Percentiles rank a stretch among this genome's conserved stretches.
phyloP scores from a whole-genome alignment of 2,329 filamentous ascomycete species.

The Zymoseptoria passerinii region DNA sequence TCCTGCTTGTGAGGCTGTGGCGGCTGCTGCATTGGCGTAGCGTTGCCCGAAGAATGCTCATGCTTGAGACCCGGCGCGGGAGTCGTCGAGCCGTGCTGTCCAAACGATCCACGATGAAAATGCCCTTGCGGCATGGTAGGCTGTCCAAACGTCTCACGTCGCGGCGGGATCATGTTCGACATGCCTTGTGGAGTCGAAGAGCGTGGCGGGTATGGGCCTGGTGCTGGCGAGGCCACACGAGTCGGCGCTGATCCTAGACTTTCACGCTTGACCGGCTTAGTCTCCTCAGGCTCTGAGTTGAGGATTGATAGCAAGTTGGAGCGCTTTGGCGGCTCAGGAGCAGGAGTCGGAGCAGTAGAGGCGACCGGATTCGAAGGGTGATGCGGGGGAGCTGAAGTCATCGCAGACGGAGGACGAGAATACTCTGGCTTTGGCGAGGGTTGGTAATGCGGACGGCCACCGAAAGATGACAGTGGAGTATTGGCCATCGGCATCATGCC shows the following conservation, averaged over 20 bases:
- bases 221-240: conserved; percentile 21
- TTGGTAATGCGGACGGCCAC: conserved; percentile 17
- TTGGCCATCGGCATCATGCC: conserved; percentile 8
- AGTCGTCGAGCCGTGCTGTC: conserved; percentile 18
- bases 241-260: conserved; percentile 18
- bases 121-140: conserved; percentile 20
- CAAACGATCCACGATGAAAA: conserved; percentile 19
- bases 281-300: conserved; percentile 27
- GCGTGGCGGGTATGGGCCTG: conserved; percentile 8
- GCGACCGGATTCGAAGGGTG: conserved; percentile 17
- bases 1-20: conserved; percentile 15
- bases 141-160: conserved; percentile 24
- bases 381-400: conserved; percentile 12
- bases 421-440: conserved; percentile 27
- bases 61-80: conserved; percentile 21
- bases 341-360: conserved; percentile 18
- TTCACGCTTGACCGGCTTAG: conserved; percentile 24
- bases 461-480: conserved; percentile 13
- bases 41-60: conserved; percentile 15
- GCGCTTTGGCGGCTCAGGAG: conserved; percentile 30
- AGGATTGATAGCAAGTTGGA: conserved; percentile 31
- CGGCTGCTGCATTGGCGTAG: conserved; percentile 12
- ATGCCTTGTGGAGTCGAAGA: conserved; percentile 12
- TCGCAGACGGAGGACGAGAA: conserved; percentile 24
- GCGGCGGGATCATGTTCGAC: conserved; percentile 12